A percentile compares a stretch with the other conserved stretches of the same genome.
Conservation (phyloP, 768 basidiomycete species). For the Pleurotus citrinopileatus region DNA sequence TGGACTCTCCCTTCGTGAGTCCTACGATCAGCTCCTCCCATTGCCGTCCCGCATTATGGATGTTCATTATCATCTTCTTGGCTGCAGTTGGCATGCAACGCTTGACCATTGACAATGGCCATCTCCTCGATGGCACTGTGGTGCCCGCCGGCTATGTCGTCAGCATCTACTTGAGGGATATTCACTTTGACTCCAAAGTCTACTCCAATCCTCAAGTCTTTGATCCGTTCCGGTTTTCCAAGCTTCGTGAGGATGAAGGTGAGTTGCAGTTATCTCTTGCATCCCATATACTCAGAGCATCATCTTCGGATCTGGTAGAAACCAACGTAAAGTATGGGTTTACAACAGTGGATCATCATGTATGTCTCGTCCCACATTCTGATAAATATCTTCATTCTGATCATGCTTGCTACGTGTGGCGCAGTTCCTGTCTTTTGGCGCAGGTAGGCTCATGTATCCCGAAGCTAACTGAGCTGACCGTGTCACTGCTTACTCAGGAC, state of each 20-base stretch:
- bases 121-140: constrained; percentile 28
- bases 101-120: constrained; percentile 22
- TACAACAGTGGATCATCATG: constrained; percentile 10
- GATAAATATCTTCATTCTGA: not conserved
- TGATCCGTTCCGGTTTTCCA: constrained; percentile 35
- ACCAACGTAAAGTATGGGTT: constrained; percentile 4
- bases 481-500: not conserved
- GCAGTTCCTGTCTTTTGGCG: constrained; percentile 9
- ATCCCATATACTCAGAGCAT: not conserved
- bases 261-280: not conserved
- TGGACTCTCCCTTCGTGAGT: constrained; percentile 31
- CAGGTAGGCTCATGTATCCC: constrained; percentile 7
- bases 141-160: constrained; percentile 30
- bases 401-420: not conserved
- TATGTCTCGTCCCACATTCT: not conserved
- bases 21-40: not conserved
- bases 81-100: constrained; percentile 28
- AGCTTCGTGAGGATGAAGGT: constrained; percentile 22
- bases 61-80: not conserved
- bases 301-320: not conserved
- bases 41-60: not conserved
- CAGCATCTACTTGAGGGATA: constrained; percentile 30
- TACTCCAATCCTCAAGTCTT: constrained; percentile 32
- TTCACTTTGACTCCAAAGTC: constrained; percentile 31
- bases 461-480: not conserved